phyloP scores from a whole-genome alignment of 2,329 filamentous ascomycete genomes.

The Ceratocystis albifundus region DNA sequence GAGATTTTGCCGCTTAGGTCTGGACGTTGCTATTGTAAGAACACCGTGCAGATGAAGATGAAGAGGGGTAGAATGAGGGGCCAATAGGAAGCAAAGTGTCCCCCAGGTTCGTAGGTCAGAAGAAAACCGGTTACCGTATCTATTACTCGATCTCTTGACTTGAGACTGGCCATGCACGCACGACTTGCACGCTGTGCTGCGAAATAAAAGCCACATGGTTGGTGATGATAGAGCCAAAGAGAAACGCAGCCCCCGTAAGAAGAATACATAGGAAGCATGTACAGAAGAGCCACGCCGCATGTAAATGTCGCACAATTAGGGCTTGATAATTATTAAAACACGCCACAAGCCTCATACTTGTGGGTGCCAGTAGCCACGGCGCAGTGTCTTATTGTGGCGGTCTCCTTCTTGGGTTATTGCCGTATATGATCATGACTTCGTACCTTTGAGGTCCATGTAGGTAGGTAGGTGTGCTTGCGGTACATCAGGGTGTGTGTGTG shows the following conservation, averaged over 20 bases:
- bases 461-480: background rate
- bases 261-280: background rate
- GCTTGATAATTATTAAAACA: background rate
- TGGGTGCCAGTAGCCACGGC: background rate
- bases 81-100: background rate
- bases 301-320: conserved; percentile 3
- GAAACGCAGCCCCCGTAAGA: background rate
- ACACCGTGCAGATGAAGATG: background rate
- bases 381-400: background rate
- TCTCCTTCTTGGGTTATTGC: background rate
- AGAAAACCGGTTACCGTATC: background rate
- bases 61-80: background rate
- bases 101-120: background rate
- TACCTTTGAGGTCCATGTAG: no score
- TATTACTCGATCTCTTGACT: background rate
- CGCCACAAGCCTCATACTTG: background rate
- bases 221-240: no score
- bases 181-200: background rate
- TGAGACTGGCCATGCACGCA: background rate
- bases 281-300: background rate
- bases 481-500: background rate
- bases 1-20: background rate
- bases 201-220: background rate
- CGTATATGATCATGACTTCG: background rate
- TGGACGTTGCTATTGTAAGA: background rate